Evolutionary conservation across 2,329 filamentous ascomycete species (phyloP).

Genomic region (Cladobotryum mycophilum): DNA sequence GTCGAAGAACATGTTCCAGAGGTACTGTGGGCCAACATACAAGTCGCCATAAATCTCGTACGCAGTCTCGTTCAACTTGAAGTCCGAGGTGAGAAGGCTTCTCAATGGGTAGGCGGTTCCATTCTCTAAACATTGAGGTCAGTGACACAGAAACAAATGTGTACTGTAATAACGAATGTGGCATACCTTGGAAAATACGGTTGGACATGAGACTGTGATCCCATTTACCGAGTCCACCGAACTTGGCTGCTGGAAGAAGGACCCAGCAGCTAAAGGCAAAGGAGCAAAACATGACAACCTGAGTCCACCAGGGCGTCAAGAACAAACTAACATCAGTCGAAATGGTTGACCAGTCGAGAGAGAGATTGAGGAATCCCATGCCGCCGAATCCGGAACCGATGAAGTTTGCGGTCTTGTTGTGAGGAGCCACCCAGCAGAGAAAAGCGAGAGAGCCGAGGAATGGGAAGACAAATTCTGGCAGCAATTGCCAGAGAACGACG

Average conservation of each 20-base stretch:
- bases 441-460: constrained; percentile 55
- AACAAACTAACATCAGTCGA: constrained; percentile 46
- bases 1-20: constrained; percentile 55
- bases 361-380: constrained; percentile 55
- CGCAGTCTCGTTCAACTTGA: constrained; percentile 41
- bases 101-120: constrained; percentile 30
- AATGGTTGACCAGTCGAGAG: constrained; percentile 56
- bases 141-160: not conserved
- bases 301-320: constrained; percentile 53
- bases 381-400: constrained; percentile 55
- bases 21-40: constrained; percentile 51
- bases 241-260: constrained; percentile 52
- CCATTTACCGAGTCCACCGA: constrained; percentile 46
- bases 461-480: constrained; percentile 55
- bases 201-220: constrained; percentile 54
- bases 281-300: constrained; percentile 48
- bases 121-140: constrained; percentile 16
- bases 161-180: not conserved
- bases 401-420: constrained; percentile 53
- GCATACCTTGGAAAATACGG: constrained; percentile 37
- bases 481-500: constrained; percentile 54
- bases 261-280: constrained; percentile 54
- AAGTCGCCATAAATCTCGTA: constrained; percentile 45
- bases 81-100: constrained; percentile 27
- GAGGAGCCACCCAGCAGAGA: constrained; percentile 57